phyloP scores from a whole-genome alignment of 2,329 filamentous ascomycete genomes.

The Leptographium wingfieldii region DNA sequence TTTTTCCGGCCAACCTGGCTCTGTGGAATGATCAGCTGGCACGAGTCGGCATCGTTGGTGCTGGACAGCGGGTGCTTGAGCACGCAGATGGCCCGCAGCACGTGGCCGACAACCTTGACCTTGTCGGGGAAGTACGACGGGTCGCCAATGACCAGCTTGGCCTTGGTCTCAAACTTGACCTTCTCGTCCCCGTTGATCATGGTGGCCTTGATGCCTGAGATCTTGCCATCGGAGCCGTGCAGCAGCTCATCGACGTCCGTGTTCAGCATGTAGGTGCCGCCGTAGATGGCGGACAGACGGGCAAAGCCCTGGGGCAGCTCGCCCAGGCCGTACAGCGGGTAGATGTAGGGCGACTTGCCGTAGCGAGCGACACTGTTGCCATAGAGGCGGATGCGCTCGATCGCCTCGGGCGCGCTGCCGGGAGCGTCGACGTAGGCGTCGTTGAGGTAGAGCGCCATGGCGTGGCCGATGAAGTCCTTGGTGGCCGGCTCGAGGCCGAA shows the following conservation, averaged over 20 bases:
- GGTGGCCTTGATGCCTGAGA: conserved; percentile 92
- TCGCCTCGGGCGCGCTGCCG: conserved; percentile 68
- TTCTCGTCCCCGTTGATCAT: conserved; percentile 76
- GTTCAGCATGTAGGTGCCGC: conserved; percentile 99
- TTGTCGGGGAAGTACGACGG: conserved; percentile 93
- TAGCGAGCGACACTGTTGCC: conserved; percentile 96
- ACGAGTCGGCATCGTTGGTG: conserved; percentile 78
- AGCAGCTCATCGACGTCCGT: conserved; percentile 81
- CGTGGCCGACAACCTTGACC: conserved; percentile 74
- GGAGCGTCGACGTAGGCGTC: conserved; percentile 70
- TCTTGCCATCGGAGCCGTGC: conserved; percentile 70
- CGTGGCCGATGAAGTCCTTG: conserved; percentile 92
- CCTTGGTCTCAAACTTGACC: conserved; percentile 94
- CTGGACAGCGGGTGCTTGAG: conserved; percentile 88
- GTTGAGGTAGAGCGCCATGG: conserved; percentile 90
- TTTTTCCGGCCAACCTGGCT: conserved; percentile 95
- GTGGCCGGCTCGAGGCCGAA: conserved; percentile 84
- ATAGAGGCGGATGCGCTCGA: conserved; percentile 88
- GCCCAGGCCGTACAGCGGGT: conserved; percentile 92
- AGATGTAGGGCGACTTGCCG: conserved; percentile 98
- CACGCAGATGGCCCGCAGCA: conserved; percentile 94
- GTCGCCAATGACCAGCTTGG: conserved; percentile 90
- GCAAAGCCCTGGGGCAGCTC: conserved; percentile 97
- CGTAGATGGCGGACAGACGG: conserved; percentile 94
- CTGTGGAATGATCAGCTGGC: conserved; percentile 94